Evolutionary conservation across 805 yeast genomes (phyloP), one percentile per base, ranked within the genome.

Genomic region (Blastobotrys muscicola): DNA sequence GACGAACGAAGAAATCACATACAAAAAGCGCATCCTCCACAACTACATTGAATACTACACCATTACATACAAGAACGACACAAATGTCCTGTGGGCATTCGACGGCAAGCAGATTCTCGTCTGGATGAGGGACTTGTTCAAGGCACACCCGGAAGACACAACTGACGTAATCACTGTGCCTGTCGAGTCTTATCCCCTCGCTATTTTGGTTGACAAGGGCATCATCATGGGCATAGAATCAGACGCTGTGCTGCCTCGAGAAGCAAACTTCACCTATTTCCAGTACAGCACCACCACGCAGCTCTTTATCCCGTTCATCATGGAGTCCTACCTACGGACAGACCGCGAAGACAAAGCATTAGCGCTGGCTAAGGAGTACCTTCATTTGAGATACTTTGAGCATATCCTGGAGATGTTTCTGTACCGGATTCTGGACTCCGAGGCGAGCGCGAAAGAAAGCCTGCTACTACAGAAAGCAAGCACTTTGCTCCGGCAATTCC

Each of bases 171-270:
- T 55, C 31, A 36, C 46, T 7, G 53, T 62, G 3, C 65, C 45
- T 44, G 54, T 68, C n/a, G 72, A 69, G 29, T 62, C 71, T n/a
- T 75, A 74, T 52, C 80, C 80, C 0, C 56, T 75, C 15, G 68
- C 74, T 3, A 60, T 71, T 30, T 59, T 72, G 31, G 49, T 62
- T n/a, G 66, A 63, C 31, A 71, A 74, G 44, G 78, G 76, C 30
- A 59, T 72, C 40, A 58, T 74, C 6, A 62, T 71, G 42, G 75
- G 78, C 4, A 55, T 73, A n/a, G 78, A 74, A 43, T 57, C 72
- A 8, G 76, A 72, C 43, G 51, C 64, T 8, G 53, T 64, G 10
- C 51, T 53, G 10, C 53, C 69, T 34, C 50, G 56, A 9, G 64
- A 61, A 12, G 60, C 58, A 16, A 36, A 53, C 1, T 64, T 64